Evolutionary conservation across 805 yeast genomes (phyloP), one percentile per base, ranked within the genome.

Genomic region (Wickerhamiella musiphila): DNA sequence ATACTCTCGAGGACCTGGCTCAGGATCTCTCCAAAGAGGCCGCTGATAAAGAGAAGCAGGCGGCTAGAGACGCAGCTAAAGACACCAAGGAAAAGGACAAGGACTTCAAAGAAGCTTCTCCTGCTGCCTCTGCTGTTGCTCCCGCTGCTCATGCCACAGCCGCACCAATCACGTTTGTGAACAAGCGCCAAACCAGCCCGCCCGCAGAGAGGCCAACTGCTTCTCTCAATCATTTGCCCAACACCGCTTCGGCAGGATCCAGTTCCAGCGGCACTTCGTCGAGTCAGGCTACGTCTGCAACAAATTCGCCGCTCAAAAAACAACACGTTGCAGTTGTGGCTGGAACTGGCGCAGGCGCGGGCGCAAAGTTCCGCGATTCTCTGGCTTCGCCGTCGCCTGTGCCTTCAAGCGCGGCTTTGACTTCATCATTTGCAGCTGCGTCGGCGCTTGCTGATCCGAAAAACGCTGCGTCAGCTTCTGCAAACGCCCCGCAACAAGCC

Each of bases 1-100:
- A 41, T 24, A 40, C 55, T 6, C 39, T 53, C 15, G 58, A 53
- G 23, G 58, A 53, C 25, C 41, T 53, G 18, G 58, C 58, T 4
- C 54, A 47, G 25, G 57, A 52, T 29, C 30, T 45, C 8, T 39
- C 45, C 28, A 49, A 50, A 31, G 56, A 56, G 35, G 46, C 44
- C 18, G 47, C 39, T 16, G 43, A 51, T 40, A 44, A 41, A 33
- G 51, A 53, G 42, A 51, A 54, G 44, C 47, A 43, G 26, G 47
- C 48, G 12, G 47, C 39, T 10, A 39, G 34, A 14, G 43, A 39
- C 26, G 32, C 29, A 5, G 45, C 40, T 23, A 23, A 31, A 6
- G 49, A 46, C 10, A 38, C 37, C 17, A 28, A 29, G 22, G 46
- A 47, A 6, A 36, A 37, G 26, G 49, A 39, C 29, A 39, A 35